Percentiles rank a stretch among this genome's conserved stretches.
Evolutionary conservation across 768 basidiomycete genomes (phyloP).

Genomic region (Boletus eberwhitei): DNA sequence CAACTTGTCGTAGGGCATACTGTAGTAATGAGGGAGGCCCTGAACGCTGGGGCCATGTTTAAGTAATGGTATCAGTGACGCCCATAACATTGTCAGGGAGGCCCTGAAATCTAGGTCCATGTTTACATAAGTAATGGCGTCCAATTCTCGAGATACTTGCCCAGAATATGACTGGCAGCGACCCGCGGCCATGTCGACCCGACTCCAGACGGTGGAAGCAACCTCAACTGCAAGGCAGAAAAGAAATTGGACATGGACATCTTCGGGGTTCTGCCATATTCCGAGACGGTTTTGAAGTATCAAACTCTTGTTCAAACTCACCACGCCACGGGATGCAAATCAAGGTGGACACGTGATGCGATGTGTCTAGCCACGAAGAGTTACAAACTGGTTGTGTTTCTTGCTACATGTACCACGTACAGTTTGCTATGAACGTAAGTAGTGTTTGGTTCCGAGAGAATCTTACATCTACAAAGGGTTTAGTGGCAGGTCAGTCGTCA

Average conservation of each 20-base stretch:
- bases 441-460: neutral
- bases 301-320: neutral
- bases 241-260: neutral
- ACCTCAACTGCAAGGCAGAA: neutral
- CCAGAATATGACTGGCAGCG: neutral
- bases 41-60: neutral
- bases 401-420: neutral
- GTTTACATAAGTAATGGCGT: too few relatives aligned
- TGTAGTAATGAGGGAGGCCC: neutral
- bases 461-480: constrained; percentile 10
- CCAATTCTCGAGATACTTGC: neutral
- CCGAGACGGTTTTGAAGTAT: neutral
- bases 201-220: neutral
- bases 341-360: neutral
- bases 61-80: constrained; percentile 1
- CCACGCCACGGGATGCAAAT: neutral
- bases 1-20: too few relatives aligned
- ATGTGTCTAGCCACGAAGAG: too few relatives aligned
- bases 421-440: neutral
- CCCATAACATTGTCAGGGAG: neutral
- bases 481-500: neutral
- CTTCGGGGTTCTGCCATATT: neutral
- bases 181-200: neutral
- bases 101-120: too few relatives aligned
- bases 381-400: too few relatives aligned